Evolutionary conservation across 2,329 filamentous ascomycete genomes (phyloP), one percentile per base, ranked within the genome.

Genomic region (Sporothrix euskadiensis): DNA sequence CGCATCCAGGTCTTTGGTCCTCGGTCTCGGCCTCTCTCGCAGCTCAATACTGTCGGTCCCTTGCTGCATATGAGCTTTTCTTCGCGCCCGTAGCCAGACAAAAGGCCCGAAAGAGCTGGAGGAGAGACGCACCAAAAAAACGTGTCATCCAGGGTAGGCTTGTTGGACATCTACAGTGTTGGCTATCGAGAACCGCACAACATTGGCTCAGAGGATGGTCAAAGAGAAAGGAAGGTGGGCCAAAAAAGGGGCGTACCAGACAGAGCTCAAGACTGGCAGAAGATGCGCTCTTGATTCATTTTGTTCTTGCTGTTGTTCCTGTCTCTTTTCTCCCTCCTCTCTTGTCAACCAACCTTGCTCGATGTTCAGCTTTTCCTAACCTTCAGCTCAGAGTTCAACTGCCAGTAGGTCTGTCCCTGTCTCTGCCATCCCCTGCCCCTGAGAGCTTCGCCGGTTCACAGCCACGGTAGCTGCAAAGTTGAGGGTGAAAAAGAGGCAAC

Each of bases 101-200:
- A 66, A 30, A 66, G 71, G 59, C 68, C 71, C 71, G 71, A 72
- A 72, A 9, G 35, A 49, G 54, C 44, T 22, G 54, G 41, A 56
- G 30, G 30, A 32, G 1, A 69, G 10, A 16, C 19, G 10, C 68
- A 49, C 41, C 1, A 35, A 61, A 26, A 61, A 47, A 56, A 44
- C 59, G 59, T 59, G 71, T 72, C 47, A 72, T 57, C 35, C 47
- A 57, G 9, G 19, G 70, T 63, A 26, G 41, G 1, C 4, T n/a
- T 39, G 71, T 72, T 59, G 71, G 49, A 72, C 47, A 66, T 66
- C n/a, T 56, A 47, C 59, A 66, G 47, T 47, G n/a, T 56, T n/a
- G 22, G 35, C 6, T 14, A 8, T 26, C n/a, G 22, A 41, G 10
- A 9, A 66, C 6, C 9, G 12, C 30, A 8, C 7, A 39, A 44